Conservation (phyloP, 352 stramenopile genomes). For the Globisporangium canariense region DNA sequence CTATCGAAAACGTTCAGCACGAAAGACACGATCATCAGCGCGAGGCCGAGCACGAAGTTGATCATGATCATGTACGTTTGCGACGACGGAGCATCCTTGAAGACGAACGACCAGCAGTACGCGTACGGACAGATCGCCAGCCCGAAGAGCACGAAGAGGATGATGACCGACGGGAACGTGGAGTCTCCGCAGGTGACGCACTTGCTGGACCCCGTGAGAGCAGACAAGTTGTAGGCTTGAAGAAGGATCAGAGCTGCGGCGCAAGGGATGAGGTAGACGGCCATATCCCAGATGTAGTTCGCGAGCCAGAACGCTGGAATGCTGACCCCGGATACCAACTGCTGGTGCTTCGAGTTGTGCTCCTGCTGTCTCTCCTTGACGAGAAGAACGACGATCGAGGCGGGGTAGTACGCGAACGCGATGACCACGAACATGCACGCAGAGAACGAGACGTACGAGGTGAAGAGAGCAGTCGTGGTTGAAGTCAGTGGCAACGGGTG, state of each 20-base stretch:
- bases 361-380: slow-evolving; percentile 91
- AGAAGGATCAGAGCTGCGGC: slow-evolving; percentile 37
- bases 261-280: slow-evolving; percentile 83
- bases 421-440: slow-evolving; percentile 86
- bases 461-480: slow-evolving; percentile 38
- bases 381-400: slow-evolving; percentile 91
- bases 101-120: slow-evolving; percentile 59
- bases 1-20: slow-evolving; percentile 27
- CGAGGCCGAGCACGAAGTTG: slow-evolving; percentile 66
- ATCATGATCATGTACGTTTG: slow-evolving; percentile 46
- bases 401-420: slow-evolving; percentile 89
- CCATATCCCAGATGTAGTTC: slow-evolving; percentile 91
- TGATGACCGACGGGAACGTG: slow-evolving; percentile 37
- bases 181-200: slow-evolving; percentile 20
- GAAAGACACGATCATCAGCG: slow-evolving; percentile 52
- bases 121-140: slow-evolving; percentile 59
- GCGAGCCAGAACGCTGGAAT: slow-evolving; percentile 94
- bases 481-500: slow-evolving; percentile 49
- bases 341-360: slow-evolving; percentile 95
- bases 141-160: slow-evolving; percentile 58
- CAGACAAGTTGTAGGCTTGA: slow-evolving; percentile 28
- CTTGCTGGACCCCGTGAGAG: slow-evolving; percentile 26
- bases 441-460: slow-evolving; percentile 61
- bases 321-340: slow-evolving; percentile 92
- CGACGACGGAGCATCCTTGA: slow-evolving; percentile 44